Base-by-base conservation (phyloP, 2,329 filamentous ascomycete species). In the Lithohypha guttulata region DNA sequence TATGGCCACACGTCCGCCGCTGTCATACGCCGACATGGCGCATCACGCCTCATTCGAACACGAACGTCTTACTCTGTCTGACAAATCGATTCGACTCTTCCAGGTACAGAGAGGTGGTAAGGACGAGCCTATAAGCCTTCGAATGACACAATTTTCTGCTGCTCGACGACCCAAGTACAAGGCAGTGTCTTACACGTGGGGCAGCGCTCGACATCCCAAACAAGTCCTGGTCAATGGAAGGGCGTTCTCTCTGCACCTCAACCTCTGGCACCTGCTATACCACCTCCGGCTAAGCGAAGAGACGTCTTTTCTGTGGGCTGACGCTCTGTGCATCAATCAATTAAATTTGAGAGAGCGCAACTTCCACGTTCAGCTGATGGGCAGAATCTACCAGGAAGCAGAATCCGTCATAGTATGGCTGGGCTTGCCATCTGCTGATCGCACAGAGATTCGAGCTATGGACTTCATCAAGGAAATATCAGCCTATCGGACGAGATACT, bases 151-250 rank as follows among this genome's bases (percentile, higher is more conserved):
- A 27, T 51, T 47, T 34, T 46, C 48, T 17, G 40, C 43, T 14
- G 33, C 42, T 18, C 45, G 45, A 23, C 42, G 41, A 3, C 49
- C 49, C 3, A 13, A 31, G 6, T 51, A 51, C 38, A 42, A 41
- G 7, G 49, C 49, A n/a, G 39, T 51, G 6, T 48, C 43, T 17
- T 51, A 51, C 36, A 51, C 49, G 13, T 51, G 49, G 49, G 49
- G 49, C 26, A 44, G 19, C 19, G 39, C 44, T 6, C 17, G 14
- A 2, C 21, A 42, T n/a, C 39, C 34, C 2, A 42, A 36, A 4
- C n/a, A 26, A 18, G 44, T 51, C 32, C 42, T 44, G 4, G 47
- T 51, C 35, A 50, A 51, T 27, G 47, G 47, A 6, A 46, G 43
- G 10, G 39, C 43, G 5, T 50, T 51, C 22, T 19, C 27, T 1